Percentiles rank a stretch among this genome's conserved stretches.
Conservation (phyloP, 2,329 filamentous ascomycete species). For the Neurospora crassa region DNA sequence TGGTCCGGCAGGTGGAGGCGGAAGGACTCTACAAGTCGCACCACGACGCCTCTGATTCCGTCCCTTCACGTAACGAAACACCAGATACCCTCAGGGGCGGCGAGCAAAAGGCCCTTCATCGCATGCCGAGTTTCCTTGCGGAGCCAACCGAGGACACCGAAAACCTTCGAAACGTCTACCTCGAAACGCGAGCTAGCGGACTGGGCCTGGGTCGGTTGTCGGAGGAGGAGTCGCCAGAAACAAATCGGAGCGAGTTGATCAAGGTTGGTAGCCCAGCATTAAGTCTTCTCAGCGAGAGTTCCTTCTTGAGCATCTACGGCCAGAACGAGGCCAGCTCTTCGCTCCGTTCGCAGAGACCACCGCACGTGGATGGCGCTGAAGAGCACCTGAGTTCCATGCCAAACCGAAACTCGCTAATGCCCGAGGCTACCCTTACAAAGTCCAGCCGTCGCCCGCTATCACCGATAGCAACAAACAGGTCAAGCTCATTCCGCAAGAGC, state of each 20-base stretch:
- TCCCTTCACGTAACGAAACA: conserved; percentile 14
- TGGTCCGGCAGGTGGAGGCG: conserved; percentile 40
- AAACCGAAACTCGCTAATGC: conserved; percentile 1
- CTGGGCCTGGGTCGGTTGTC: conserved; percentile 39
- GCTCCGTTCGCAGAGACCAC: conserved; percentile 17
- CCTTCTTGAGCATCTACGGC: conserved; percentile 56
- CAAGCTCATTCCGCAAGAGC: conserved; percentile 34
- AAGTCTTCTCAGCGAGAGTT: conserved; percentile 58
- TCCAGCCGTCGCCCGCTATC: conserved; percentile 22
- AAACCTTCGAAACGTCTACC: conserved; percentile 50
- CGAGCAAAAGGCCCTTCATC: conserved; percentile 32
- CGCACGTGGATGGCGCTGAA: conserved; percentile 12
- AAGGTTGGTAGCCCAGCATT: conserved; percentile 48
- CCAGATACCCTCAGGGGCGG: conserved; percentile 18
- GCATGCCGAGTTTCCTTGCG: conserved; percentile 57
- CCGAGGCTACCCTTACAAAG: conserved; percentile 15
- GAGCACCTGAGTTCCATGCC: conserved; percentile 8
- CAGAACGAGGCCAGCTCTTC: conserved; percentile 24
- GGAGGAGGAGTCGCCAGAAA: conserved; percentile 33
- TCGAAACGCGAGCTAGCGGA: conserved; percentile 38
- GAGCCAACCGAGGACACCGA: conserved; percentile 50
- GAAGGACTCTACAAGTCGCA: conserved; percentile 27
- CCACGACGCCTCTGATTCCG: conserved; percentile 15
- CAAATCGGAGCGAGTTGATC: conserved; percentile 28
- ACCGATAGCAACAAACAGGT: conserved; percentile 19